Evolutionary conservation across 192 early-diverging fungal genomes (phyloP).

Genomic region (Coemansia sp.): DNA sequence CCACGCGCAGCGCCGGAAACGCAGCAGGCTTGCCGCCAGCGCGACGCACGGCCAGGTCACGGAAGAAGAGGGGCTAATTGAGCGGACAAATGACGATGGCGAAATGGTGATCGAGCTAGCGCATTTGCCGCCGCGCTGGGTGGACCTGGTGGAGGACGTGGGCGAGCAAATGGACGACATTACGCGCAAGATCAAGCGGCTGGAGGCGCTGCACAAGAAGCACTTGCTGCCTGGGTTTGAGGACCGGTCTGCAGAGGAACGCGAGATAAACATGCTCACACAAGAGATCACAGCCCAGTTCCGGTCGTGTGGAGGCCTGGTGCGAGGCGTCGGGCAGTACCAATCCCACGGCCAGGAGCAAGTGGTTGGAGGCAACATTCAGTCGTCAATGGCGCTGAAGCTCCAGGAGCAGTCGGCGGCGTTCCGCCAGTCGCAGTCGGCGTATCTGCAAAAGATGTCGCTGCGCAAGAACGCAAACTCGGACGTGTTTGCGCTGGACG

Average conservation of each 20-base stretch:
- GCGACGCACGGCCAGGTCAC: slow-evolving; percentile 10
- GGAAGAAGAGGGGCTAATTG: slow-evolving; percentile 56
- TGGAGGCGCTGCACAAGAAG: slow-evolving; percentile 85
- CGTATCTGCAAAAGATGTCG: slow-evolving; percentile 75
- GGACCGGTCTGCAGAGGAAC: slow-evolving; percentile 78
- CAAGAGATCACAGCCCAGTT: slow-evolving; percentile 91
- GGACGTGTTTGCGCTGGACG: slow-evolving; percentile 49
- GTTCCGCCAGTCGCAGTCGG: slow-evolving; percentile 90
- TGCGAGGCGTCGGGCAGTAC: slow-evolving; percentile 69
- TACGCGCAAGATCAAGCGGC: slow-evolving; percentile 59
- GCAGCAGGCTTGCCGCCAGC: slow-evolving; percentile 22
- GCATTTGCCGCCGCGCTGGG: slow-evolving; percentile 92
- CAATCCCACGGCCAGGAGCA: slow-evolving; percentile 65
- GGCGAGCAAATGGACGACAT: slow-evolving; percentile 69
- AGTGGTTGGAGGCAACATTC: slow-evolving; percentile 81
- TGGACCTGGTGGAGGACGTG: slow-evolving; percentile 91
- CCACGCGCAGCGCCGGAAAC: slow-evolving; percentile 57
- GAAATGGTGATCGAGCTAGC: slow-evolving; percentile 89
- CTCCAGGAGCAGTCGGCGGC: slow-evolving; percentile 80
- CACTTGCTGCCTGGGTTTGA: slow-evolving; percentile 95
- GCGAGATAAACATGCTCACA: slow-evolving; percentile 81
- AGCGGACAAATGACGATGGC: slow-evolving; percentile 67
- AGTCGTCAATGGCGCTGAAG: slow-evolving; percentile 84
- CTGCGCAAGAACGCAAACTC: slow-evolving; percentile 49
- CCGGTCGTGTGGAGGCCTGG: slow-evolving; percentile 75